Base-by-base conservation (phyloP, 768 basidiomycete species). In the Royoungia palumana region DNA sequence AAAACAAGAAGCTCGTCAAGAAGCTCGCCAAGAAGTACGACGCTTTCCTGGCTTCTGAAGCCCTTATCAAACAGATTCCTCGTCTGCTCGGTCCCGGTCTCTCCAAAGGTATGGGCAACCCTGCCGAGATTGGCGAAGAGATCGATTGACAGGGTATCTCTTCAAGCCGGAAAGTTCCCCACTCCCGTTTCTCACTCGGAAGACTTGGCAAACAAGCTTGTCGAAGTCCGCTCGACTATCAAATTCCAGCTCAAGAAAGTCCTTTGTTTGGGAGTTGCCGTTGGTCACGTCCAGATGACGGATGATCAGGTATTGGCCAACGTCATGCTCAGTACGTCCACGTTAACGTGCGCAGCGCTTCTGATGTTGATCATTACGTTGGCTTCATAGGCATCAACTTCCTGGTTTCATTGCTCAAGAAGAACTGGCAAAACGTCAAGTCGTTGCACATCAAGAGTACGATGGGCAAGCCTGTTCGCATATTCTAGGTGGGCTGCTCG, bases 211-310 rank as follows among this genome's bases (percentile, higher is more conserved):
- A 87, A 83, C 78, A 97, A 97, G 78, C 77, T 96, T 68, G 83
- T 74, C 57, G 96, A 99, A 72, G 94, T 99, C 60, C 88, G 91
- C 68, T 95, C 93, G 59, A 98, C 95, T 58, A 98, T 99, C 83
- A 99, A 98, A 78, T 97, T 98, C 89, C 95, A 97, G 81, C 83
- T 98, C 47, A 97, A 97, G 83, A 94, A 94, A 78, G 96, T 98
- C 51, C 81, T 99, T 49, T 99, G 96, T 77, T 78, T 99, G 75
- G 96, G 94, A 77, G 95, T 98, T 58, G 96, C 96, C 62, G 89
- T 99, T 56, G 96, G 94, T 62, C 94, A 99, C 74, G 80, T 95
- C 70, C 80, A 95, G 70, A 97, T 99, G 94, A 87, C 78, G 50
- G 94, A 97, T 59, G 96, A 99, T 73, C 92, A 97, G 74, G 89